phyloP scores from a whole-genome alignment of 2,329 filamentous ascomycete genomes.

The Arthrobotrys pseudoclavata region DNA sequence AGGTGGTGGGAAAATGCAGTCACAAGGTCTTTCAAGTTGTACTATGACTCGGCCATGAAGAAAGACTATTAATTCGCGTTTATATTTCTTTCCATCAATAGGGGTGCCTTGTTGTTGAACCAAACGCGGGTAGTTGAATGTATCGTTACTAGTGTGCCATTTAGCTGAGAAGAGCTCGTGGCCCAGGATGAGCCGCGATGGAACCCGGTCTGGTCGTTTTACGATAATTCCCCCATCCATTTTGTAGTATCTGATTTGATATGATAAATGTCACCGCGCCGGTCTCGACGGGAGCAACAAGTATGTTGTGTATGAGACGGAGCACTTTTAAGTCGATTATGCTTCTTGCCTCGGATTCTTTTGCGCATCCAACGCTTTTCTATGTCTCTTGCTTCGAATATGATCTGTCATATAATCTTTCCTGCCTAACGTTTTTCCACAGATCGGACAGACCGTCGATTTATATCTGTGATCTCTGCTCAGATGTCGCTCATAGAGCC shows the following conservation, averaged over 20 bases:
- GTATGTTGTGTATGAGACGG: neutral
- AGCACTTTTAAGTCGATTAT: neutral
- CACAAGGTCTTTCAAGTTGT: no score
- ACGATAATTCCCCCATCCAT: neutral
- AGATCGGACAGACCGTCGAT: conserved; percentile 22
- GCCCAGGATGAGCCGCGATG: neutral
- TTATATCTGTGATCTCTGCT: conserved; percentile 42
- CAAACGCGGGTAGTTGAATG: neutral
- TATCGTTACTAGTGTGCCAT: conserved; percentile 10
- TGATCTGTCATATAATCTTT: conserved; percentile 55
- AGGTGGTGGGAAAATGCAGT: no score
- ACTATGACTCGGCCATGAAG: no score
- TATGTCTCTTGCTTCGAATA: conserved; percentile 28
- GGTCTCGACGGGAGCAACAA: neutral
- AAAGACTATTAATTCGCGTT: neutral
- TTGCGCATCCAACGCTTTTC: conserved; percentile 6
- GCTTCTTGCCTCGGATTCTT: neutral
- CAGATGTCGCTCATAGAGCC: conserved; percentile 44
- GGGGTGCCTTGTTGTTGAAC: neutral
- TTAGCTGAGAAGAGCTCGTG: neutral
- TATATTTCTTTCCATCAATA: neutral
- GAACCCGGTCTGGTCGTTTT: neutral
- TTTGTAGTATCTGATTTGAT: neutral
- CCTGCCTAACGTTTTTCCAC: conserved; percentile 30
- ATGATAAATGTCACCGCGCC: neutral